Evolutionary conservation across 164 flowering plant genomes (phyloP).

Genomic region (Umbilicus rupestris): DNA sequence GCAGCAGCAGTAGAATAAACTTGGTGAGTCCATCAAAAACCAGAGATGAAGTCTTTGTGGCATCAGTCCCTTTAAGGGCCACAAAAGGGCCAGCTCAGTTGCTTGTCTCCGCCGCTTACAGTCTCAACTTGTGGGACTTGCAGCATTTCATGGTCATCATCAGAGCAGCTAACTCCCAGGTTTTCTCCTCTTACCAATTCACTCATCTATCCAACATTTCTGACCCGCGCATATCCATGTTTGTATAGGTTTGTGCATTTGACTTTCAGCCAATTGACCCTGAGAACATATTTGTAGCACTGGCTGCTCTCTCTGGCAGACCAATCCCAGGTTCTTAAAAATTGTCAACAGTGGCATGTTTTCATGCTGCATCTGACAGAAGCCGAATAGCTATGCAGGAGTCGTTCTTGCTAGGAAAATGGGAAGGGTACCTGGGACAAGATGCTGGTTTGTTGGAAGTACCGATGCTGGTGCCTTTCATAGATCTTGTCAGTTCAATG

Average conservation of each 20-base stretch:
- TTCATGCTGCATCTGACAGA: not conserved
- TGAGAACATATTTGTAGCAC: slow-evolving; percentile 49
- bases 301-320: slow-evolving; percentile 54
- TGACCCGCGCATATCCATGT: too few species aligned
- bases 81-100: slow-evolving; percentile 63
- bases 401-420: slow-evolving; percentile 44
- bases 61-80: slow-evolving; percentile 57
- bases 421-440: slow-evolving; percentile 41
- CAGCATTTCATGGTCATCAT: slow-evolving; percentile 78
- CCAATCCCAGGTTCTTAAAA: slow-evolving; percentile 44
- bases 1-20: not conserved
- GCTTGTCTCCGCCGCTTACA: slow-evolving; percentile 50
- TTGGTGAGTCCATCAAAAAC: not conserved
- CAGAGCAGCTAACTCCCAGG: slow-evolving; percentile 34
- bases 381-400: slow-evolving; percentile 22
- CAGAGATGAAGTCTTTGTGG: slow-evolving; percentile 52
- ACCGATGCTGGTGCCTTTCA: slow-evolving; percentile 26
- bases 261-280: slow-evolving; percentile 89
- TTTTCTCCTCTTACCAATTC: not conserved
- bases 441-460: slow-evolving; percentile 61
- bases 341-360: too few species aligned
- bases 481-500: slow-evolving; percentile 31
- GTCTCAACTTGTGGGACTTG: slow-evolving; percentile 54
- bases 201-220: too few species aligned
- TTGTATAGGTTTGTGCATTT: slow-evolving; percentile 46